Conservation (phyloP, 2,329 filamentous ascomycete species). For the Fonsecaea pedrosoi region DNA sequence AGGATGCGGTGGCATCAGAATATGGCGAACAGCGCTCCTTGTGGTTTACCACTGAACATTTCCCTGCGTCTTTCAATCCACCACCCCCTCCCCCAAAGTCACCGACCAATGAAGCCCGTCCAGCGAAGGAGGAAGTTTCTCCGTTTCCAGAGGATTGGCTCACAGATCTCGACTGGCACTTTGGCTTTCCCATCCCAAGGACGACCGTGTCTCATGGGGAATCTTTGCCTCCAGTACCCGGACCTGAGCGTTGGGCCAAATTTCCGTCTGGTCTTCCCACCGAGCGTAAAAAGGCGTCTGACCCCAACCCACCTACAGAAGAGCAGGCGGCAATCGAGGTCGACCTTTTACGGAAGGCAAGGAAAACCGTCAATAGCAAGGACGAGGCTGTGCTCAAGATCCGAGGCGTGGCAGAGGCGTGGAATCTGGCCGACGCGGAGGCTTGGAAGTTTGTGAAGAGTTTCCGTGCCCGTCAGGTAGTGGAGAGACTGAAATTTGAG, state of each 20-base stretch:
- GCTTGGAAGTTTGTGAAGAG: constrained; percentile 69
- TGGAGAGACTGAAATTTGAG: constrained; percentile 66
- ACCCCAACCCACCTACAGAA: constrained; percentile 47
- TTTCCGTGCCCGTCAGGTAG: constrained; percentile 61
- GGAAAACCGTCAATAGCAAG: constrained; percentile 52
- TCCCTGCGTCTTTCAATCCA: constrained; percentile 46
- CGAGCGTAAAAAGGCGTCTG: constrained; percentile 47
- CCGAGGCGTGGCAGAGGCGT: constrained; percentile 56
- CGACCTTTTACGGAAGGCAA: constrained; percentile 58
- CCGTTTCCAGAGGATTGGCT: constrained; percentile 57
- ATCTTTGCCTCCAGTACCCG: constrained; percentile 64
- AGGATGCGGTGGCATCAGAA: constrained; percentile 78
- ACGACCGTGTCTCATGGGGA: constrained; percentile 58
- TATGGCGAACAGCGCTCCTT: constrained; percentile 69
- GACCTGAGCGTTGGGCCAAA: constrained; percentile 62
- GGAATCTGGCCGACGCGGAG: constrained; percentile 69
- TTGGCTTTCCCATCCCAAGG: constrained; percentile 81
- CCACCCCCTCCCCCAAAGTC: constrained; percentile 42
- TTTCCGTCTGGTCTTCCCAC: constrained; percentile 49
- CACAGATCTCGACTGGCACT: constrained; percentile 82
- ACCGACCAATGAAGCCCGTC: constrained; percentile 37
- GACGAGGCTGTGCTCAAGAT: constrained; percentile 49
- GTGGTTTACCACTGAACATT: constrained; percentile 78
- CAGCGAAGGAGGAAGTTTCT: constrained; percentile 36
- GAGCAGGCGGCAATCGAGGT: constrained; percentile 52